Evolutionary conservation across 495 filamentous ascomycete genomes (phyloP), one percentile per base, ranked within the genome.

Genomic region (Corynascus novoguineensis): DNA sequence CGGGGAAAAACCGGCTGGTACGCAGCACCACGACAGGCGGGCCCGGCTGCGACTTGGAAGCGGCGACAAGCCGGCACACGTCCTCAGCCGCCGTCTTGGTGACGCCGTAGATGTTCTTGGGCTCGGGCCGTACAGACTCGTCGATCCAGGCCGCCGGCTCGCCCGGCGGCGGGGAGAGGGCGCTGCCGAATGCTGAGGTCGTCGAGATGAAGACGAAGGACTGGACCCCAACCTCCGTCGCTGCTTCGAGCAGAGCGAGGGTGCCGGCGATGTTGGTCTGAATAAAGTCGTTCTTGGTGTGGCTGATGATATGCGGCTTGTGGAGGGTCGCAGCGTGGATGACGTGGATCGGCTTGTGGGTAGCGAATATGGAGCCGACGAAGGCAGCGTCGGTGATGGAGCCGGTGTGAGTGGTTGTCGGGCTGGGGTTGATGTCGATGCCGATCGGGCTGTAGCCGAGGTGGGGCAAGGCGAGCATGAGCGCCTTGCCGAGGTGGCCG

Each of bases 61-160:
- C n/a, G n/a, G n/a, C n/a, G n/a, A 61, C 49, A 4, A 68, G 44
- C 17, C 29, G 27, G 51, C 68, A 70, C 3, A 68, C 5, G 19
- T 68, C 65, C 44, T 70, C 68, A 10, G 68, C 68, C 1, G 60
- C 60, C 15, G 42, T 31, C 48, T 70, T 70, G 31, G 65, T 68
- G 10, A 55, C 47, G 49, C 68, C 68, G 54, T 70, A 70, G 38
- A 70, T 64, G 46, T 70, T 70, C 21, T 70, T 70, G 3, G 65
- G 63, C 3, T 19, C 22, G 27, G 57, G 58, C 1, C 24, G 38
- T 8, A 64, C 60, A 1, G 40, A n/a, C 44, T 70, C 68, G 48
- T 61, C 50, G 48, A 70, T 70, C 63, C 64, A 66, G 12, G 32
- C 54, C 12, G 68, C 61, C 7, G 63, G 65, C 3, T 29, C 5